Evolutionary conservation across 148 eudicot genomes (phyloP).

Genomic region (Polygonum maritimum): DNA sequence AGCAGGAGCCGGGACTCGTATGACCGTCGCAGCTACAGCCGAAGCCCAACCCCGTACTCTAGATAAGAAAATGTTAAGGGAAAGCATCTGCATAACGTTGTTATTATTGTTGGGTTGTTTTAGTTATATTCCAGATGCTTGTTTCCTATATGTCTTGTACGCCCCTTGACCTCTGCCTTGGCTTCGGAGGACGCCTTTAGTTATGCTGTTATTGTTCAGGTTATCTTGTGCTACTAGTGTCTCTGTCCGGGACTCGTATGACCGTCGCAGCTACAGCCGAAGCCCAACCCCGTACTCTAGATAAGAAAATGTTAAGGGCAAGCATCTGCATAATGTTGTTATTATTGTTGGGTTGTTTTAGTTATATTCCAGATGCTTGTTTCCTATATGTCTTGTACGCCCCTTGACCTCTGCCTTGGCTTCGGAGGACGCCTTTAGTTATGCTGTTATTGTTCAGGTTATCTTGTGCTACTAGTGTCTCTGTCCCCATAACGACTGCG

Average conservation of each 20-base stretch:
- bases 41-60: constrained; percentile 18
- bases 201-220: not conserved
- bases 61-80: not conserved
- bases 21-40: constrained; percentile 22
- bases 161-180: not conserved
- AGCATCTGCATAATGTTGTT: not conserved
- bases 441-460: not conserved
- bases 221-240: not conserved
- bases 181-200: not conserved
- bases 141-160: not conserved
- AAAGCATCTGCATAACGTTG: not conserved
- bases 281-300: constrained; percentile 17
- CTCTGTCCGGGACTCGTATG: constrained; percentile 19
- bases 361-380: not conserved
- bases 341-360: not conserved
- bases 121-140: not conserved
- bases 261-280: constrained; percentile 22
- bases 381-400: not conserved
- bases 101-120: not conserved
- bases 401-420: not conserved
- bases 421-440: not conserved
- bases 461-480: not conserved
- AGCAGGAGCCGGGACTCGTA: constrained; percentile 31
- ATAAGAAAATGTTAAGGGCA: not conserved
- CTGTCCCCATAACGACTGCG: not conserved